Percentiles rank a stretch among this genome's conserved stretches.
Conservation (phyloP, 257 asterid genomes). For the Salvia rosmarinus region DNA sequence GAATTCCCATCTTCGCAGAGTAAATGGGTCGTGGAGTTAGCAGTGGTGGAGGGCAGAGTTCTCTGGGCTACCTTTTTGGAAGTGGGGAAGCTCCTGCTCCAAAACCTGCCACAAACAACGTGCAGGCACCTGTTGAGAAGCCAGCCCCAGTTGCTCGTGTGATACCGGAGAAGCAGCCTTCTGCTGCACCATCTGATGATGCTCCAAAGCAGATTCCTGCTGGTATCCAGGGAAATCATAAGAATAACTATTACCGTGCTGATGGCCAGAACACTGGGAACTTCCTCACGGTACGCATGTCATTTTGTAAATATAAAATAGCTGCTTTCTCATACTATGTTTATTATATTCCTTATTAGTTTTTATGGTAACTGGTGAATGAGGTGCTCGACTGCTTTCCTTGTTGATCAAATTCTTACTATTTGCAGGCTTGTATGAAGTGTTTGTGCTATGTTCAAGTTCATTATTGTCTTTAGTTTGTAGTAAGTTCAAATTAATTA, state of each 20-base stretch:
- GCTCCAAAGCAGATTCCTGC: slow-evolving; percentile 66
- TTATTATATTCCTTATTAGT: background rate
- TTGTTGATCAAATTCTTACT: background rate
- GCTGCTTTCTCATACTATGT: background rate
- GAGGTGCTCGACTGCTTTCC: background rate
- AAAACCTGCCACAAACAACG: slow-evolving; percentile 47
- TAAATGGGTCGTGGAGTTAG: slow-evolving; percentile 83
- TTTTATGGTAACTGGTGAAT: background rate
- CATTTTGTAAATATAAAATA: background rate
- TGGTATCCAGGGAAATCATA: slow-evolving; percentile 62
- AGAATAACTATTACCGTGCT: slow-evolving; percentile 67
- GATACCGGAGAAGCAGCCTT: slow-evolving; percentile 49
- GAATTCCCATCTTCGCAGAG: slow-evolving; percentile 16
- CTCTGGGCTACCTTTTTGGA: slow-evolving; percentile 81
- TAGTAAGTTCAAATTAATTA: background rate
- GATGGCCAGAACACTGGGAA: slow-evolving; percentile 85
- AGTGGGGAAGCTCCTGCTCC: slow-evolving; percentile 62
- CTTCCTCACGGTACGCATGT: slow-evolving; percentile 70
- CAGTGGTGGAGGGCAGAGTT: slow-evolving; percentile 89
- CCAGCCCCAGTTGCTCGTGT: slow-evolving; percentile 44
- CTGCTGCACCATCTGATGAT: slow-evolving; percentile 54
- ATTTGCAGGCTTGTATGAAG: background rate
- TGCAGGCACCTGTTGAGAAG: slow-evolving; percentile 51
- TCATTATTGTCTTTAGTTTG: background rate
- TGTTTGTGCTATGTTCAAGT: background rate